phyloP scores from a whole-genome alignment of 106 monocot genomes.

The Acorus calamus region DNA sequence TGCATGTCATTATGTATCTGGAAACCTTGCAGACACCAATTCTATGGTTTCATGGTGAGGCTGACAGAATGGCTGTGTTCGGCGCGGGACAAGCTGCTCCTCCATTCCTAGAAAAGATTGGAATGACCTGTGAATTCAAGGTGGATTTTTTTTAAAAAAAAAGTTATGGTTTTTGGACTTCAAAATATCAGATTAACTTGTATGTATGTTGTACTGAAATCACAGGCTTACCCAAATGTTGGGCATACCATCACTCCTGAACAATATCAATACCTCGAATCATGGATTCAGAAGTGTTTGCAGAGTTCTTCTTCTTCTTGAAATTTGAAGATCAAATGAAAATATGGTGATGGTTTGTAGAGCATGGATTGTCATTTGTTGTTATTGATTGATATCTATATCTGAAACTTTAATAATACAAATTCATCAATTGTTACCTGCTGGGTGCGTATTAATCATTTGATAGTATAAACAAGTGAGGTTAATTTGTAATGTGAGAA shows the following conservation, averaged over 20 bases:
- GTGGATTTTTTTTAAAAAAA: slow-evolving; percentile 21
- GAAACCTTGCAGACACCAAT: slow-evolving; percentile 61
- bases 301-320: slow-evolving; percentile 24
- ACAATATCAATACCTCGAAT: slow-evolving; percentile 40
- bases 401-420: too few relatives aligned
- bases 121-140: slow-evolving; percentile 80
- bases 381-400: too few relatives aligned
- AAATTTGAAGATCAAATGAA: too few relatives aligned
- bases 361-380: too few relatives aligned
- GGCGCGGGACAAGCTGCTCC: slow-evolving; percentile 83
- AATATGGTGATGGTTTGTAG: too few relatives aligned
- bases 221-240: slow-evolving; percentile 68
- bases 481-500: too few relatives aligned
- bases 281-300: slow-evolving; percentile 52
- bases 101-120: slow-evolving; percentile 63
- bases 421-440: too few relatives aligned
- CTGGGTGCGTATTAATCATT: too few relatives aligned
- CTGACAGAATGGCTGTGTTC: slow-evolving; percentile 56
- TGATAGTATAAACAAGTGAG: too few relatives aligned
- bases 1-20: not conserved
- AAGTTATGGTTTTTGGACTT: too few relatives aligned
- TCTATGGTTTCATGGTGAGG: slow-evolving; percentile 80
- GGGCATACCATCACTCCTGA: slow-evolving; percentile 52
- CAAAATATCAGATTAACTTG: too few relatives aligned
- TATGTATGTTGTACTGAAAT: too few relatives aligned